phyloP scores from a whole-genome alignment of 2,329 filamentous ascomycete species.

The Diaporthe citriasiana region DNA sequence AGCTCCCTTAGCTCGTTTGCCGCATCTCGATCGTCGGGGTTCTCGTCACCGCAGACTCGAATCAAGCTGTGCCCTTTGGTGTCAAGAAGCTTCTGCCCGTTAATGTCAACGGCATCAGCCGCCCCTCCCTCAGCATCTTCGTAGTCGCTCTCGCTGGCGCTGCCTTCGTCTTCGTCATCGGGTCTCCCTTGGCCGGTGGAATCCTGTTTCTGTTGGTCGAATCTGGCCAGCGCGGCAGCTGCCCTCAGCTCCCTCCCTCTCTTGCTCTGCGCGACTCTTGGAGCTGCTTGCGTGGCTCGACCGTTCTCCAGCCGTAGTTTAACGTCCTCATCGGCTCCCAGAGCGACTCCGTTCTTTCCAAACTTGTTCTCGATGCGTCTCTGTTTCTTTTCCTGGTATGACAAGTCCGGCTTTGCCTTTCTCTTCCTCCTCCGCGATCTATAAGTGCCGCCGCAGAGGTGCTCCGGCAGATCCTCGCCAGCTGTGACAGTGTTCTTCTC shows the following conservation, averaged over 20 bases:
- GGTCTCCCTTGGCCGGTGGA: slow-evolving; percentile 55
- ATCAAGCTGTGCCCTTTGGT: slow-evolving; percentile 76
- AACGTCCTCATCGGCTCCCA: slow-evolving; percentile 77
- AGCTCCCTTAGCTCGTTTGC: slow-evolving; percentile 79
- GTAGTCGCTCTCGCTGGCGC: slow-evolving; percentile 59
- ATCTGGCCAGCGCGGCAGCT: slow-evolving; percentile 81
- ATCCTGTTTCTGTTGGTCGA: slow-evolving; percentile 71
- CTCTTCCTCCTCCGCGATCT: slow-evolving; percentile 68
- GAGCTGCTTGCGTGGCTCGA: slow-evolving; percentile 73
- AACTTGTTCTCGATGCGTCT: slow-evolving; percentile 82
- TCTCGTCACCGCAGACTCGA: slow-evolving; percentile 81
- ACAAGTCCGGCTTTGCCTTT: slow-evolving; percentile 65
- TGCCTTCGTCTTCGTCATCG: slow-evolving; percentile 53
- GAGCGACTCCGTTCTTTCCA: slow-evolving; percentile 75
- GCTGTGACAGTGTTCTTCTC: slow-evolving; percentile 65
- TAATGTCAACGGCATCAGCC: slow-evolving; percentile 72
- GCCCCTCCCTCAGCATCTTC: slow-evolving; percentile 55
- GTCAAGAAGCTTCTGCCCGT: slow-evolving; percentile 76
- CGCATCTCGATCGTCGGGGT: slow-evolving; percentile 66
- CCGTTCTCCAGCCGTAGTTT: slow-evolving; percentile 78
- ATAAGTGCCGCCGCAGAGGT: slow-evolving; percentile 87
- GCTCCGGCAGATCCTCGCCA: slow-evolving; percentile 73
- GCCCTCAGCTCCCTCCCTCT: slow-evolving; percentile 82
- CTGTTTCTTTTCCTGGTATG: slow-evolving; percentile 81
- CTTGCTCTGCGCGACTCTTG: slow-evolving; percentile 80